These are phyloP conservation scores for Zasmidium angulare DNA, from an alignment of 2,329 filamentous ascomycete species.

Conservation along the genomic window DNA sequence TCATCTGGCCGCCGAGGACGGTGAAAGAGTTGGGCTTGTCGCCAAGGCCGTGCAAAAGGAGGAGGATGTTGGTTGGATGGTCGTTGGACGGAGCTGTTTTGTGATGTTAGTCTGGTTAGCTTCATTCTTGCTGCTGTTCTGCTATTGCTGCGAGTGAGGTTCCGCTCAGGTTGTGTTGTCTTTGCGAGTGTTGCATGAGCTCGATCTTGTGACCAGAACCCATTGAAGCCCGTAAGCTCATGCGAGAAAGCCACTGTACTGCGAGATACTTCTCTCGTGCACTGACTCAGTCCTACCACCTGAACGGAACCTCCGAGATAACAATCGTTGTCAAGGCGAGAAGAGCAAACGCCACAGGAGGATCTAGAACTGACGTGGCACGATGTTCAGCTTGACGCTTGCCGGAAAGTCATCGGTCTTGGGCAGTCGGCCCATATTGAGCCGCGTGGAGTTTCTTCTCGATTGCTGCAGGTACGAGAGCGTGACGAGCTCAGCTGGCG, in stretches of 20 bases:
- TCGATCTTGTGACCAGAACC: too few species aligned
- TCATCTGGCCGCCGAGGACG: slow-evolving; percentile 65
- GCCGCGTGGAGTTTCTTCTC: slow-evolving; percentile 3
- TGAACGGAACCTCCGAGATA: neutral
- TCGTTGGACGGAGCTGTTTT: slow-evolving; percentile 47
- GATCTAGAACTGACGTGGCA: slow-evolving; percentile 43
- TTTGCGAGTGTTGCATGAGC: too few species aligned
- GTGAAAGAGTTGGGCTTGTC: slow-evolving; percentile 71
- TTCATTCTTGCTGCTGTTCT: too few species aligned
- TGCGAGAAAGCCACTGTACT: too few species aligned
- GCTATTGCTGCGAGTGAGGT: too few species aligned
- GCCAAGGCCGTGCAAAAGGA: slow-evolving; percentile 82
- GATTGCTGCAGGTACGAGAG: slow-evolving; percentile 14
- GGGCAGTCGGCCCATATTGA: slow-evolving; percentile 42
- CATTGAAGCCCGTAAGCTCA: too few species aligned
- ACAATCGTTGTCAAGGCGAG: too few species aligned
- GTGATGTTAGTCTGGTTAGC: neutral
- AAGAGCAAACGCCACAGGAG: neutral
- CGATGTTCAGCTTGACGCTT: slow-evolving; percentile 42
- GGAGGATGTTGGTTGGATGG: slow-evolving; percentile 69
- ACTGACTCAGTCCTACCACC: too few species aligned
- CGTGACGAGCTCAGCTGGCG: slow-evolving; percentile 3
- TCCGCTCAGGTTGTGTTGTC: too few species aligned
- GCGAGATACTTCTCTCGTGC: too few species aligned
- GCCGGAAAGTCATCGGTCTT: slow-evolving; percentile 44